phyloP scores from a whole-genome alignment of 768 basidiomycete species.

The Suillus americanus region DNA sequence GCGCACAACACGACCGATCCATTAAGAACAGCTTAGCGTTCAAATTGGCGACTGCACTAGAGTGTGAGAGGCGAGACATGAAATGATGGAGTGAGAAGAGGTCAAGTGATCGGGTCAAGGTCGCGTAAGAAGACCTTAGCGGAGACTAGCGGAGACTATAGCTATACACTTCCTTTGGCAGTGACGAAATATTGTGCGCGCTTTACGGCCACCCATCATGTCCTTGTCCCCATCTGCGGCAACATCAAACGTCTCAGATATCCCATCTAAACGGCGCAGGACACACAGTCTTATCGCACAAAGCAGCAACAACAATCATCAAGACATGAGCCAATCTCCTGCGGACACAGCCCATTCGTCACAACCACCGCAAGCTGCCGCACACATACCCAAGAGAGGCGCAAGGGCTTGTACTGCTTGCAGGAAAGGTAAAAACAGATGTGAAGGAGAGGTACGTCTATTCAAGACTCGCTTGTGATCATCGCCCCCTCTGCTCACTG shows the following conservation, averaged over 20 bases:
- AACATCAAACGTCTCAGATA: conserved; percentile 54
- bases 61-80: background rate
- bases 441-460: conserved; percentile 80
- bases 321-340: conserved; percentile 36
- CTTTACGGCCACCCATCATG: conserved; percentile 41
- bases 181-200: conserved; percentile 7
- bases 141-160: conserved; percentile 7
- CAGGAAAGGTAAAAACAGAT: conserved; percentile 90
- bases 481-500: conserved; percentile 54
- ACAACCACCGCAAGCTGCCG: conserved; percentile 30
- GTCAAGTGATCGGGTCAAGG: conserved; percentile 11
- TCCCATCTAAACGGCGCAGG: conserved; percentile 57
- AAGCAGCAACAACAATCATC: conserved; percentile 12
- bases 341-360: conserved; percentile 31
- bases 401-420: conserved; percentile 86
- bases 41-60: background rate
- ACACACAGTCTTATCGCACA: conserved; percentile 33
- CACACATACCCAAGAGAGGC: conserved; percentile 88
- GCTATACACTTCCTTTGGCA: conserved; percentile 16
- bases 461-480: conserved; percentile 31
- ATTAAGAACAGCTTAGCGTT: background rate
- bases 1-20: background rate
- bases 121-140: conserved; percentile 2
- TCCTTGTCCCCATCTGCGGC: conserved; percentile 66
- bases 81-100: conserved; percentile 2